A percentile compares a stretch with the other conserved stretches of the same genome.
Evolutionary conservation across 169 alveolate species (phyloP).

Genomic region (Cardiosporidium cionae): DNA sequence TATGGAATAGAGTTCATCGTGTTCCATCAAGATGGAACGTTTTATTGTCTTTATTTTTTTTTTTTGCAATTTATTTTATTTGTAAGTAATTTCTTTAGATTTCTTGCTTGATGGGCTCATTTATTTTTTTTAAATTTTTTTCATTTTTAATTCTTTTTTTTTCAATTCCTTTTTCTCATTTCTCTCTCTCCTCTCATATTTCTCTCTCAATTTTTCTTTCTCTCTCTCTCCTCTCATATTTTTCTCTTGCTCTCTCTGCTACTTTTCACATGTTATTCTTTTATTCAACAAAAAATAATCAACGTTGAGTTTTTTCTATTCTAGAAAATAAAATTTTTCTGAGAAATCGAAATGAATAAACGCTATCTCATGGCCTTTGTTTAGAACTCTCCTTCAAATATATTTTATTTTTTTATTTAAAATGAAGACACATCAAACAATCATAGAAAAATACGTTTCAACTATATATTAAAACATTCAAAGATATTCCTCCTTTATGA

Average conservation of each 20-base stretch:
- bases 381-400: too few relatives aligned
- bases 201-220: not conserved
- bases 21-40: too few relatives aligned
- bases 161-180: not conserved
- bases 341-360: too few relatives aligned
- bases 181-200: not conserved
- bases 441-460: too few relatives aligned
- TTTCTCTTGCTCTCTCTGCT: not conserved
- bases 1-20: too few relatives aligned
- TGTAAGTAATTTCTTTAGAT: not conserved
- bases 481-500: too few relatives aligned
- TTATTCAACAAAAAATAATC: not conserved
- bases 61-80: not conserved
- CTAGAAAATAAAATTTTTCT: too few relatives aligned
- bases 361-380: too few relatives aligned
- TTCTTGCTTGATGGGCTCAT: not conserved
- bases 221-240: not conserved
- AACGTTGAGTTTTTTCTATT: too few relatives aligned
- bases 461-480: too few relatives aligned
- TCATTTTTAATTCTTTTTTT: not conserved
- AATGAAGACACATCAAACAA: too few relatives aligned
- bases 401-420: too few relatives aligned
- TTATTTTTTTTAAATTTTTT: not conserved
- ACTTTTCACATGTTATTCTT: not conserved
- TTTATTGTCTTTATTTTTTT: not conserved